A percentile compares a stretch with the other conserved stretches of the same genome.
Evolutionary conservation across 495 filamentous ascomycete species (phyloP).

Genomic region (Tuber microsphaerosporum): DNA sequence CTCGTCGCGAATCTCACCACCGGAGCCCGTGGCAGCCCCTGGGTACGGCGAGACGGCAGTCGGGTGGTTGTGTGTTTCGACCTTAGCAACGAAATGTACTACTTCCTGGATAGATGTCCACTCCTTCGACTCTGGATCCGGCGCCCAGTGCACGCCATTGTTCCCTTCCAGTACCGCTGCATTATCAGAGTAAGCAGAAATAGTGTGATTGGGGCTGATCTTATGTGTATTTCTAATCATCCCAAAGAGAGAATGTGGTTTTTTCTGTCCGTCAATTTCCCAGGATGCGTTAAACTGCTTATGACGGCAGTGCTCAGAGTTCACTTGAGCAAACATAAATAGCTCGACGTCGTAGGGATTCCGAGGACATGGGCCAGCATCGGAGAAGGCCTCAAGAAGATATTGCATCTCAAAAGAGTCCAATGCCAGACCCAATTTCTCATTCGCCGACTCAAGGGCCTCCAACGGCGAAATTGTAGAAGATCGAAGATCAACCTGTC

Average conservation of each 20-base stretch:
- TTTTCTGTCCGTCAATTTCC: slow-evolving; percentile 85
- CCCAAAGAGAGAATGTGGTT: slow-evolving; percentile 71
- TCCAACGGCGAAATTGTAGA: slow-evolving; percentile 56
- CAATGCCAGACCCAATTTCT: slow-evolving; percentile 70
- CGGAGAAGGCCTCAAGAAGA: slow-evolving; percentile 71
- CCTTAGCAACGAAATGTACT: slow-evolving; percentile 85
- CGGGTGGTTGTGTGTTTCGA: slow-evolving; percentile 97
- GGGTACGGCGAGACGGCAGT: slow-evolving; percentile 85
- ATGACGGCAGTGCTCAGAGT: slow-evolving; percentile 69
- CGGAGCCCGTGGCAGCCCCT: slow-evolving; percentile 88
- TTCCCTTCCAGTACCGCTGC: slow-evolving; percentile 81
- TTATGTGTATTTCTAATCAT: slow-evolving; percentile 96
- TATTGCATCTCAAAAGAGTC: slow-evolving; percentile 91
- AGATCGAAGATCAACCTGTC: slow-evolving; percentile 63
- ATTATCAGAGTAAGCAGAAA: slow-evolving; percentile 96
- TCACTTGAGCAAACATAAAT: slow-evolving; percentile 98
- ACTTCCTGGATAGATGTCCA: slow-evolving; percentile 83
- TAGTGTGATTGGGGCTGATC: slow-evolving; percentile 63
- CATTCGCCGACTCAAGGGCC: slow-evolving; percentile 74
- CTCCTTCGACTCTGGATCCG: slow-evolving; percentile 70
- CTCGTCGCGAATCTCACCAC: slow-evolving; percentile 91
- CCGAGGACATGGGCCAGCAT: slow-evolving; percentile 59
- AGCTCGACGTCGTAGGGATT: slow-evolving; percentile 86
- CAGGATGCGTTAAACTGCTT: slow-evolving; percentile 93
- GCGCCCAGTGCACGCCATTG: slow-evolving; percentile 69